Evolutionary conservation across 257 asterid genomes (phyloP).

Genomic region (Scutellaria minor): DNA sequence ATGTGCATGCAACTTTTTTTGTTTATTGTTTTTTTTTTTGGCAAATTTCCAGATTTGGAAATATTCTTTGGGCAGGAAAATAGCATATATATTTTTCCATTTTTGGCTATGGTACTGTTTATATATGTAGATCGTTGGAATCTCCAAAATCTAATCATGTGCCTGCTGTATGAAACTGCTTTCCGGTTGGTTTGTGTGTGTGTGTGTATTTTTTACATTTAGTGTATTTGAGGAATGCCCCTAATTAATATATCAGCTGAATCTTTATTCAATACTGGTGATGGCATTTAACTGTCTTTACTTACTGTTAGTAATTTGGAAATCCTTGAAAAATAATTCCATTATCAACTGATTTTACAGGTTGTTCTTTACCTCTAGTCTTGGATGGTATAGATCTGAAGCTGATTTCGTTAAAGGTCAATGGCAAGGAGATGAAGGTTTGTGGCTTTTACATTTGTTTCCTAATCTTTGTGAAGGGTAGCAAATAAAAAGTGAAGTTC

Average conservation of each 20-base stretch:
- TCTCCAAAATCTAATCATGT: no score
- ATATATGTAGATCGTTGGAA: no score
- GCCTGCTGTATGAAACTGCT: no score
- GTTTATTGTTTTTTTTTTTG: no score
- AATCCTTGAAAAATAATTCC: constrained; percentile 24
- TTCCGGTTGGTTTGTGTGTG: no score
- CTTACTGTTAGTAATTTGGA: constrained; percentile 9
- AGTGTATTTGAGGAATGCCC: neutral
- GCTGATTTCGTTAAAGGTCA: constrained; percentile 65
- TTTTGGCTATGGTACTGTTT: no score
- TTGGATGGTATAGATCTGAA: constrained; percentile 87
- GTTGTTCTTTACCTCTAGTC: constrained; percentile 69
- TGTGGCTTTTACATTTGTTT: constrained; percentile 8
- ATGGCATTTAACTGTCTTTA: neutral
- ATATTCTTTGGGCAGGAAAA: no score
- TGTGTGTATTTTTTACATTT: no score
- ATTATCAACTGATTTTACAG: constrained; percentile 47
- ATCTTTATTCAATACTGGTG: neutral
- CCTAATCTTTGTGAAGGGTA: constrained; percentile 18
- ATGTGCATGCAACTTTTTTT: no score
- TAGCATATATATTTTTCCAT: no score
- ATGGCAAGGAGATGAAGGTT: constrained; percentile 76
- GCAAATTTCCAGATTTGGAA: no score
- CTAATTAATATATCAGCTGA: neutral
- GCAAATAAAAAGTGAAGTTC: constrained; percentile 12